A percentile compares a stretch with the other conserved stretches of the same genome.
Evolutionary conservation across 148 eudicot genomes (phyloP).

Genomic region (Drosera capensis): DNA sequence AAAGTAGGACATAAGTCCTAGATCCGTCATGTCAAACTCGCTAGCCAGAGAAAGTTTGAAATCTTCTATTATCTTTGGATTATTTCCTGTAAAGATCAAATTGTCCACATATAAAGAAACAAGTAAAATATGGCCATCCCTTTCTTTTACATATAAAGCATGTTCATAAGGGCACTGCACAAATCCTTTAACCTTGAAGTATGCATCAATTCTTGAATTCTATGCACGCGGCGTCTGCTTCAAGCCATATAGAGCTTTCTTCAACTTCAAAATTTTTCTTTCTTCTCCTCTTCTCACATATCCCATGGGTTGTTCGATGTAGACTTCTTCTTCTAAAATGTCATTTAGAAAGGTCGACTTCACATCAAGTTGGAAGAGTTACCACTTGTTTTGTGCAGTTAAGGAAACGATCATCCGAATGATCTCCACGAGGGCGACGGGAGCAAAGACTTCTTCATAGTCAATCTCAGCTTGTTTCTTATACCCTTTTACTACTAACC

Average conservation of each 20-base stretch:
- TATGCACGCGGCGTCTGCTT: conserved; percentile 2
- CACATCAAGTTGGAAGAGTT: neutral
- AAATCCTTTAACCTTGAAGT: neutral
- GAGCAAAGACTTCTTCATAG: conserved; percentile 1
- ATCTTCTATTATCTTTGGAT: neutral
- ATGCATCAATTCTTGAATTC: conserved; percentile 1
- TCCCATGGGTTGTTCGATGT: neutral
- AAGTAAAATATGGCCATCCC: neutral
- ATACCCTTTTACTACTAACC: neutral
- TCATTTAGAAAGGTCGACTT: neutral
- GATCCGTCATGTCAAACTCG: conserved; percentile 2
- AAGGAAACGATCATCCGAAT: neutral
- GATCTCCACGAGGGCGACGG: neutral
- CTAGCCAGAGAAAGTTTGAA: neutral
- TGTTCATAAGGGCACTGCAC: no score
- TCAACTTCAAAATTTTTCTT: neutral
- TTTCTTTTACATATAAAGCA: neutral
- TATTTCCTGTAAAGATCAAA: conserved; percentile 3
- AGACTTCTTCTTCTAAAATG: neutral
- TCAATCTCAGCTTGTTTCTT: neutral
- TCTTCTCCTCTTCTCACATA: neutral
- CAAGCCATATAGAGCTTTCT: neutral
- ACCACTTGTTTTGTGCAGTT: neutral
- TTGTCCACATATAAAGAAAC: conserved; percentile 6
- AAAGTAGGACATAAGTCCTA: conserved; percentile 1